A percentile compares a stretch with the other conserved stretches of the same genome.
These are phyloP conservation scores for Suillus decipiens DNA, from an alignment of 768 basidiomycete genomes.

Conservation along the genomic window DNA sequence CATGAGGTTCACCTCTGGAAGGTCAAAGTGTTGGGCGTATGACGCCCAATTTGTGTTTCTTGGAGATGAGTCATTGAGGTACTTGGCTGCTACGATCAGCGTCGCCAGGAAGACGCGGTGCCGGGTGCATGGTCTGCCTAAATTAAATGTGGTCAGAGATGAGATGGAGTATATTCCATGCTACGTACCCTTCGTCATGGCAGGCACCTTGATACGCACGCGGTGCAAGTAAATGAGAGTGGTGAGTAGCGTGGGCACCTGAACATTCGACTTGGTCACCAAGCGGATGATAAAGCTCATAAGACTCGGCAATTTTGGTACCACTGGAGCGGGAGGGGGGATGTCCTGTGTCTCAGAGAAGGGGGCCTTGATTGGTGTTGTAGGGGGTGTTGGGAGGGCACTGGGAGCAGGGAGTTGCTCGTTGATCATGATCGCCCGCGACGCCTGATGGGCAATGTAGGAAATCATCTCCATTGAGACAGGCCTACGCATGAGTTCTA, in stretches of 20 bases:
- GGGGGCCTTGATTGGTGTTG: constrained; percentile 55
- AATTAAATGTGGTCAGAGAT: constrained; percentile 9
- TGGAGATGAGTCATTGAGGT: constrained; percentile 94
- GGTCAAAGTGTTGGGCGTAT: constrained; percentile 76
- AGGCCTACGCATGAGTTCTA: constrained; percentile 73
- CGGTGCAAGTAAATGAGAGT: constrained; percentile 93
- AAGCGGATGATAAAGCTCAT: constrained; percentile 84
- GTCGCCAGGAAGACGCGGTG: constrained; percentile 96
- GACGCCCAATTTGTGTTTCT: constrained; percentile 94
- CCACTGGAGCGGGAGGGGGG: constrained; percentile 20
- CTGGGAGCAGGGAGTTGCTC: constrained; percentile 40
- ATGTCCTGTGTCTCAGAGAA: constrained; percentile 33
- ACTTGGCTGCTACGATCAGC: constrained; percentile 95
- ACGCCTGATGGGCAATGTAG: constrained; percentile 79
- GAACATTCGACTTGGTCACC: constrained; percentile 81
- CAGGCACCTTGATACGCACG: constrained; percentile 75
- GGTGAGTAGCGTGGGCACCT: constrained; percentile 85
- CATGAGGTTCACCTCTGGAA: constrained; percentile 90
- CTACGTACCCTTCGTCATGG: constrained; percentile 78
- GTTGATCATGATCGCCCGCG: constrained; percentile 72
- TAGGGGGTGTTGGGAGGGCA: constrained; percentile 65
- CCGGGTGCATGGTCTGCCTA: constrained; percentile 85
- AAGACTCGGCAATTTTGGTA: constrained; percentile 57
- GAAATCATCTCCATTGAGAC: constrained; percentile 86
- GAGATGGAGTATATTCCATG: neutral